phyloP scores from a whole-genome alignment of 306 rosid species.

The Cicer pinnatifidum region DNA sequence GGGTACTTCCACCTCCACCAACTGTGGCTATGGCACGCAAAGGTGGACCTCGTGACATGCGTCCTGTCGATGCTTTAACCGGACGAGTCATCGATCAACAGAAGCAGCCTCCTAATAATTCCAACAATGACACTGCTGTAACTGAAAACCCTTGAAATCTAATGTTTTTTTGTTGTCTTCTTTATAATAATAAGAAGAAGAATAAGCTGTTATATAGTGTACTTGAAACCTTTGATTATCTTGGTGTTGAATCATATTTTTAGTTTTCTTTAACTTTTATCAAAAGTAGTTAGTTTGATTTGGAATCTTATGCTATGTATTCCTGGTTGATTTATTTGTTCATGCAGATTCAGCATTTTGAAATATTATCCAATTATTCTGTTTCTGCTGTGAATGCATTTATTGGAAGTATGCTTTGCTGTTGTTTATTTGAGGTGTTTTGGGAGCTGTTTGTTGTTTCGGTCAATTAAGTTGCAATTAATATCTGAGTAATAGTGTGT shows the following conservation, averaged over 20 bases:
- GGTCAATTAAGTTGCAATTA: constrained; percentile 10
- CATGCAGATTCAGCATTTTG: neutral
- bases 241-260: constrained; percentile 3
- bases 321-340: constrained; percentile 11
- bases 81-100: constrained; percentile 60
- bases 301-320: constrained; percentile 2
- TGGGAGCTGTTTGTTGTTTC: neutral
- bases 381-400: constrained; percentile 10
- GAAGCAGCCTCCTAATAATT: constrained; percentile 47
- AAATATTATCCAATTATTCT: neutral
- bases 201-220: constrained; percentile 22
- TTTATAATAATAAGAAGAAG: neutral
- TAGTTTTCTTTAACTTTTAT: constrained; percentile 2
- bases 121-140: constrained; percentile 17
- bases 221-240: neutral
- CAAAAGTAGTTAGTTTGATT: constrained; percentile 25
- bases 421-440: neutral
- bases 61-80: constrained; percentile 67
- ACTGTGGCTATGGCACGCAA: constrained; percentile 85
- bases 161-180: constrained; percentile 33
- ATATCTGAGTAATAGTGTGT: neutral
- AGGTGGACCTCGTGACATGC: constrained; percentile 77
- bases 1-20: constrained; percentile 86
- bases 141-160: constrained; percentile 41
- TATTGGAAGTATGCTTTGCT: constrained; percentile 5